Conservation (phyloP, 352 stramenopile species). For the Phytophthora sojae region DNA sequence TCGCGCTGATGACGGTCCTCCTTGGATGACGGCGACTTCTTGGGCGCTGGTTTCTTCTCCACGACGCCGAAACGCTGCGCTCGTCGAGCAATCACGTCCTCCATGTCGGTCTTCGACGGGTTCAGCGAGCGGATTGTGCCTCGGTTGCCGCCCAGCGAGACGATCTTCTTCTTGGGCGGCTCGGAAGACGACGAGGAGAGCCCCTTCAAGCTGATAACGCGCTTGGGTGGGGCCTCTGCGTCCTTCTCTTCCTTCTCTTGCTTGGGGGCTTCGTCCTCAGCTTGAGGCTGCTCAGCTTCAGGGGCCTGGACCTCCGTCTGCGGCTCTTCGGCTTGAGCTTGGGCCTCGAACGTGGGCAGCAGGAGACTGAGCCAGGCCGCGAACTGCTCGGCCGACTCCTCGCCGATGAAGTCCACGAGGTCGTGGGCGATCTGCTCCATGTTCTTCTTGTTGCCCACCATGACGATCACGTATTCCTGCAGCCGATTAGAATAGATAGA, state of each 20-base stretch:
- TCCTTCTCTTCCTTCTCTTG: slow-evolving; percentile 16
- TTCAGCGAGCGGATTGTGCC: slow-evolving; percentile 68
- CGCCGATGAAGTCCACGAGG: slow-evolving; percentile 87
- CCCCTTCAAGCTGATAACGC: slow-evolving; percentile 72
- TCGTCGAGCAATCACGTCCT: slow-evolving; percentile 71
- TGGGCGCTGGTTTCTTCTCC: slow-evolving; percentile 43
- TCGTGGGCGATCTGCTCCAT: slow-evolving; percentile 86
- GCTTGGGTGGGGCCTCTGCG: slow-evolving; percentile 42
- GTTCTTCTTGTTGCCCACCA: slow-evolving; percentile 90
- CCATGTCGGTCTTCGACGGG: slow-evolving; percentile 45
- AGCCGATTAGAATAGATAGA: slow-evolving; percentile 25
- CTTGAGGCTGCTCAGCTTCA: slow-evolving; percentile 8
- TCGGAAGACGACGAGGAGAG: slow-evolving; percentile 38
- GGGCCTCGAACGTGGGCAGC: slow-evolving; percentile 58
- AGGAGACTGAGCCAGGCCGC: slow-evolving; percentile 72
- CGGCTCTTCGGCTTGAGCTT: slow-evolving; percentile 10
- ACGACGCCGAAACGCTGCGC: slow-evolving; percentile 80
- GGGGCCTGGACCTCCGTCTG: slow-evolving; percentile 1
- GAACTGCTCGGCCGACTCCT: slow-evolving; percentile 78
- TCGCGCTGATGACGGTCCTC: slow-evolving; percentile 33
- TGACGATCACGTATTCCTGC: slow-evolving; percentile 88
- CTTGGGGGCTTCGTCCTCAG: slow-evolving; percentile 13
- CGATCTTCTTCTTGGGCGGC: slow-evolving; percentile 56
- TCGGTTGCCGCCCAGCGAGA: slow-evolving; percentile 49
- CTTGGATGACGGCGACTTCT: slow-evolving; percentile 33